phyloP scores from a whole-genome alignment of 2,329 filamentous ascomycete species.

The Xylariaceae sp. region DNA sequence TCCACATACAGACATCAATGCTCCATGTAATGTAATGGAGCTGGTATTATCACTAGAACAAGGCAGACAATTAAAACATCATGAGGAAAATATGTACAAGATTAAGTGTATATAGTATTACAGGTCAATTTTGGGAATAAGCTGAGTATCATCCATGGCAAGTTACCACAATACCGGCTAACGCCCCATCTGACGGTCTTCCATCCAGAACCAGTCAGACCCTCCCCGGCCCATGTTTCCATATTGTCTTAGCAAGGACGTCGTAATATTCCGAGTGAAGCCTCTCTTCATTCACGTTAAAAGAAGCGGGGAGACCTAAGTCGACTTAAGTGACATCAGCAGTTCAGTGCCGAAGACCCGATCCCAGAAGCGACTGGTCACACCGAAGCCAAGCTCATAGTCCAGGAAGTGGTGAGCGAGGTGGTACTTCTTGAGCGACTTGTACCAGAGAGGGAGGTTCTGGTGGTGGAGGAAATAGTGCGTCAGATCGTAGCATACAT shows the following conservation, averaged over 20 bases:
- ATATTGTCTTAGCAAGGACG: conserved; percentile 6
- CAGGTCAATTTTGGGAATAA: conserved; percentile 15
- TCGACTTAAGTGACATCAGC: conserved; percentile 40
- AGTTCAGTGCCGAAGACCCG: conserved; percentile 88
- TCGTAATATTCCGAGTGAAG: conserved; percentile 4
- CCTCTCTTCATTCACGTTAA: not conserved
- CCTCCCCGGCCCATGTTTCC: conserved; percentile 9
- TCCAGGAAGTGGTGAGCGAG: conserved; percentile 97
- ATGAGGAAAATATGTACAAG: not conserved
- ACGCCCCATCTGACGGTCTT: conserved; percentile 20
- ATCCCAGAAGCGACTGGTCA: conserved; percentile 97
- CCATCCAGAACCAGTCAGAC: conserved; percentile 8
- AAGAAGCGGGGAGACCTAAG: conserved; percentile 13
- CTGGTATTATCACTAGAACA: too few species aligned
- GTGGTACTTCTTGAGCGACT: conserved; percentile 94
- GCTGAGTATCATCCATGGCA: conserved; percentile 17
- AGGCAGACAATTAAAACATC: not conserved
- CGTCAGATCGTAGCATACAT: conserved; percentile 94
- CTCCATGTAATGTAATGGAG: too few species aligned
- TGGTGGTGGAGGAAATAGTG: conserved; percentile 98
- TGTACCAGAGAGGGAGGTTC: conserved; percentile 88
- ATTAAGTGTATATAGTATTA: conserved; percentile 11
- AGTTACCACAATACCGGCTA: conserved; percentile 10
- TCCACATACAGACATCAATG: not conserved
- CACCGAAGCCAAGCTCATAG: conserved; percentile 95